Conservation (phyloP, 2,329 filamentous ascomycete species). For the Microsporum canis region DNA sequence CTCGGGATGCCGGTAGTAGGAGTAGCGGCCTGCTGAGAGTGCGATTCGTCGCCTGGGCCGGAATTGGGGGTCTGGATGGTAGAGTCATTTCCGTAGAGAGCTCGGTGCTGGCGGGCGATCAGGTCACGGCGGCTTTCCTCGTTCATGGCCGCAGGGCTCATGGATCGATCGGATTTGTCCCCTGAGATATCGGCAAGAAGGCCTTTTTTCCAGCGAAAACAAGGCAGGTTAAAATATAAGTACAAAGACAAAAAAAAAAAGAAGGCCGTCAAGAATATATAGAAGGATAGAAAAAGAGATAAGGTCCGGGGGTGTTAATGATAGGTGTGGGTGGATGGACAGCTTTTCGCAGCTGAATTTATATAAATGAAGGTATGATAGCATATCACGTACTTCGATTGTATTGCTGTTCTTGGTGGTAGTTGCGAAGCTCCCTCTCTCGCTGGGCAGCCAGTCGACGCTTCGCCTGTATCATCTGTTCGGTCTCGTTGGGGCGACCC, state of each 20-base stretch:
- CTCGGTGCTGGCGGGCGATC: constrained; percentile 89
- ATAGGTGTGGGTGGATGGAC: not conserved
- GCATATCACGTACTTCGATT: constrained; percentile 70
- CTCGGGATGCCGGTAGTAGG: constrained; percentile 36
- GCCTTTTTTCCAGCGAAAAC: constrained; percentile 38
- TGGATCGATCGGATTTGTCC: constrained; percentile 73
- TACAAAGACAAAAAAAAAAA: constrained; percentile 19
- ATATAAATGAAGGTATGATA: constrained; percentile 16
- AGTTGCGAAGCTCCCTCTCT: constrained; percentile 97
- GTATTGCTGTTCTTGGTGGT: constrained; percentile 99
- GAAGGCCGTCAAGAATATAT: constrained; percentile 21
- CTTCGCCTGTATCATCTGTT: constrained; percentile 98
- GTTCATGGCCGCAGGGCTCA: constrained; percentile 77
- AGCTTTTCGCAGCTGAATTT: constrained; percentile 4
- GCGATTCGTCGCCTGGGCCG: constrained; percentile 57
- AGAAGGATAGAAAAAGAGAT: constrained; percentile 7
- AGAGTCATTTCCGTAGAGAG: constrained; percentile 70
- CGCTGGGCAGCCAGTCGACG: constrained; percentile 98
- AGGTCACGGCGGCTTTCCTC: constrained; percentile 94
- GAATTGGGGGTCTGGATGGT: constrained; percentile 55
- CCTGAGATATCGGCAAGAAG: constrained; percentile 56
- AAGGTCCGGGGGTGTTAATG: constrained; percentile 2
- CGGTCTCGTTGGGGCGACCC: constrained; percentile 77
- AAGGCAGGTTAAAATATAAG: constrained; percentile 26
- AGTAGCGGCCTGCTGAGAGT: constrained; percentile 51